Conservation (phyloP, 352 stramenopile species). For the Pythium phragmitis region DNA sequence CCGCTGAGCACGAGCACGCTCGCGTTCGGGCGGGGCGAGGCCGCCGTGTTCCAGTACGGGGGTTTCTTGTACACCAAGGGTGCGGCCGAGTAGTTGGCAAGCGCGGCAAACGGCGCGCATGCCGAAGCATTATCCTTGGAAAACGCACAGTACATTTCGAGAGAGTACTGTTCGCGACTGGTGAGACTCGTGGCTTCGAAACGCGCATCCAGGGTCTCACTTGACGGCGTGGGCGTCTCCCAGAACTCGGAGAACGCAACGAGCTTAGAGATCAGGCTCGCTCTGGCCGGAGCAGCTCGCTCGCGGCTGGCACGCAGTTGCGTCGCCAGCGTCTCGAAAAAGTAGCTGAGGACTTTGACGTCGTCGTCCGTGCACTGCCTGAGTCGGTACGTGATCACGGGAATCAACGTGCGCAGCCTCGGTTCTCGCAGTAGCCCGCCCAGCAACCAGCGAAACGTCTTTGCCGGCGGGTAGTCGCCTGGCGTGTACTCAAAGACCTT, state of each 20-base stretch:
- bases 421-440: constrained; percentile 14
- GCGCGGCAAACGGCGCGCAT: constrained; percentile 1
- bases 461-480: background rate
- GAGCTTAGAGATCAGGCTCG: constrained; percentile 24
- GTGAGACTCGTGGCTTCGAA: constrained; percentile 21
- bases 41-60: constrained; percentile 29
- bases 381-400: constrained; percentile 29
- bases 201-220: background rate
- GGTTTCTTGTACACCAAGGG: constrained; percentile 28
- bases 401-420: constrained; percentile 29
- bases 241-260: constrained; percentile 30
- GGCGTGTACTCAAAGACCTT: constrained; percentile 6
- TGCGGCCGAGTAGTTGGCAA: constrained; percentile 14
- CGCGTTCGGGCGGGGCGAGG: constrained; percentile 15
- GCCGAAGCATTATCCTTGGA: constrained; percentile 11
- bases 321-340: constrained; percentile 18
- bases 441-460: constrained; percentile 19
- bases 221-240: constrained; percentile 21
- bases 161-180: constrained; percentile 5
- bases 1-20: constrained; percentile 34
- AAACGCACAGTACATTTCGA: constrained; percentile 27
- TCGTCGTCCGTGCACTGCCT: constrained; percentile 26
- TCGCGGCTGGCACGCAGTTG: background rate
- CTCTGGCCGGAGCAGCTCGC: background rate
- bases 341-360: constrained; percentile 16